These are phyloP conservation scores for Phaeosphaeriaceae sp. DNA, from an alignment of 2,329 filamentous ascomycete genomes.

Conservation along the genomic window DNA sequence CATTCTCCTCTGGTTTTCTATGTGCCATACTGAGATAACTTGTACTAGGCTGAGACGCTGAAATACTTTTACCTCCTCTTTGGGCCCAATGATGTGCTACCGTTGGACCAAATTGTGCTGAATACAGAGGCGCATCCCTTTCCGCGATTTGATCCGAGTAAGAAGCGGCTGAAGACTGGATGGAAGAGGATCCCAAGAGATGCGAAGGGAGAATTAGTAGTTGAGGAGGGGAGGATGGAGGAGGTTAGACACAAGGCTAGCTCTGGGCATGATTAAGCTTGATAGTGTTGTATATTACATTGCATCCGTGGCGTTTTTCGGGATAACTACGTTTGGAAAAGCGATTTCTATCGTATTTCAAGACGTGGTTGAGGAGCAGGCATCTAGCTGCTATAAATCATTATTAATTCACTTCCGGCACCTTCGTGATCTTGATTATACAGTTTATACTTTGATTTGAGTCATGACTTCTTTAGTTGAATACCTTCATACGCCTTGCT, in stretches of 20 bases:
- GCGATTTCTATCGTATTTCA: no score
- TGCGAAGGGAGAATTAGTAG: conserved; percentile 36
- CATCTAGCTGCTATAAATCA: neutral
- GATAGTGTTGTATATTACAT: neutral
- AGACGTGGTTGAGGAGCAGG: neutral
- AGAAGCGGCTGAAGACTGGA: conserved; percentile 74
- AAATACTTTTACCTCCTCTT: conserved; percentile 99
- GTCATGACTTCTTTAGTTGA: neutral
- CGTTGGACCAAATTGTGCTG: conserved; percentile 85
- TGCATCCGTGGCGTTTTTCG: conserved; percentile 4
- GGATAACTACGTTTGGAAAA: no score
- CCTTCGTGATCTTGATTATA: no score
- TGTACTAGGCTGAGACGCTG: conserved; percentile 84
- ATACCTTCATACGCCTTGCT: neutral
- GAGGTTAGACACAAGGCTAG: neutral
- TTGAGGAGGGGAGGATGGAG: conserved; percentile 15
- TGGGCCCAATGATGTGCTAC: conserved; percentile 79
- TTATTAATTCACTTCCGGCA: neutral
- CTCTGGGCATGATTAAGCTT: neutral
- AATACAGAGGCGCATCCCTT: conserved; percentile 96
- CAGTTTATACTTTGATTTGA: no score
- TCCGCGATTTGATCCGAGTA: conserved; percentile 82
- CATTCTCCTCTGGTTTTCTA: neutral
- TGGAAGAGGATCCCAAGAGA: conserved; percentile 74
- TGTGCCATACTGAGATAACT: neutral